Evolutionary conservation across 1,284 basidiomycete species (phyloP), one percentile per base, ranked within the genome.

Genomic region (Phellinidium pouzarii): DNA sequence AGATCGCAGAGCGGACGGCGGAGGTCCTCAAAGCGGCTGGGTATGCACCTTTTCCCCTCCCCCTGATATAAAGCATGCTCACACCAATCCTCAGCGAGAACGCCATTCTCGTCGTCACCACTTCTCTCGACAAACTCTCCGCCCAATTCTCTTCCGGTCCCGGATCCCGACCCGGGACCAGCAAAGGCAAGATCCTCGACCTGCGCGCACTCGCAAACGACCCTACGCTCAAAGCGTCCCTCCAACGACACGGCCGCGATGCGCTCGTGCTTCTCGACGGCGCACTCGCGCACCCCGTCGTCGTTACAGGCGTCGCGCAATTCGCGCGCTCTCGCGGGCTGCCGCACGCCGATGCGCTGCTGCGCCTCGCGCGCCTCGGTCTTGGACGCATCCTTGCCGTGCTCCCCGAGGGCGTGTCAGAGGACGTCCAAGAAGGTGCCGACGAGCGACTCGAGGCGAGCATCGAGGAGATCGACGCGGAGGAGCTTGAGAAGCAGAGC

Each of bases 21-120:
- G 60, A 61, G 27, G 58, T 61, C 46, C 44, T 61, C 44, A 60
- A 59, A 50, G 59, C 60, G 42, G 60, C 60, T 11, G 60, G 59
- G 60, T 61, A 48, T 12, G 54, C 41, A 5, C 9, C 44, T 41
- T 36, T 27, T 17, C n/a, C 23, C 23, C 14, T 22, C n/a, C 17
- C 23, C 22, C 23, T 12, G n/a, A 31, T 43, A 43, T n/a, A 34
- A 14, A n/a, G 12, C 8, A 3, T 17, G 22, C 26, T 51, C 3
- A 19, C 34, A 3, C 6, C 19, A 27, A 40, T 14, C 12, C 8
- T 29, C 43, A 60, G 60, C 7, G 58, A 59, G 34, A 58, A 60
- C 40, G 60, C 54, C 12, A 52, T 60, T 42, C 47, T 61, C 9
- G 60, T 61, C 12, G 59, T 61, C 4, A 59, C 60, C 14, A 55